Percentiles rank a stretch among this genome's conserved stretches.
phyloP scores from a whole-genome alignment of 345 rosid species.

The Hypericum perforatum region DNA sequence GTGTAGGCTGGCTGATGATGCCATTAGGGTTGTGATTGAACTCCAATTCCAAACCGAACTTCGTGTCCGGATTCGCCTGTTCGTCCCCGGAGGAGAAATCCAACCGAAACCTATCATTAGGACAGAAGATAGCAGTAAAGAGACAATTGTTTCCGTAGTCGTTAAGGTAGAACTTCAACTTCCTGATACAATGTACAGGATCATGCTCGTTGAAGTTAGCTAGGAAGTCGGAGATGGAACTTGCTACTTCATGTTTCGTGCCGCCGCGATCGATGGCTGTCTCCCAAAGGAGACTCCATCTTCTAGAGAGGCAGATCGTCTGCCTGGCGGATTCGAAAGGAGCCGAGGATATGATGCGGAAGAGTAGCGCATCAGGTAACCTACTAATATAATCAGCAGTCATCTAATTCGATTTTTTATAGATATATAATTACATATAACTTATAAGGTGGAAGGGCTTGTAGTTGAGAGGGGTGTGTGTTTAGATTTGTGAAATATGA shows the following conservation, averaged over 20 bases:
- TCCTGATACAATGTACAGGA: conserved; percentile 37
- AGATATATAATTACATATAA: too few species aligned
- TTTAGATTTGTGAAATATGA: too few species aligned
- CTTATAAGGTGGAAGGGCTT: too few species aligned
- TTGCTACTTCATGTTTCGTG: conserved; percentile 24
- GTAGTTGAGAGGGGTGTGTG: too few species aligned
- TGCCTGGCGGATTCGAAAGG: conserved; percentile 57
- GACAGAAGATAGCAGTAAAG: conserved; percentile 35
- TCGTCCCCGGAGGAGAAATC: conserved; percentile 22
- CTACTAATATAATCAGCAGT: conserved; percentile 32
- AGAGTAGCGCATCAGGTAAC: conserved; percentile 51
- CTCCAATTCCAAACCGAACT: conserved; percentile 31
- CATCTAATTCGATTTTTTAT: not conserved
- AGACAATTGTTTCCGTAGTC: conserved; percentile 16
- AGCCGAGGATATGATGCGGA: conserved; percentile 37
- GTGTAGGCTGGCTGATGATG: conserved; percentile 14
- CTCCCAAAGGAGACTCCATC: conserved; percentile 45
- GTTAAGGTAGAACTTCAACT: conserved; percentile 27
- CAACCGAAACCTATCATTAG: conserved; percentile 29
- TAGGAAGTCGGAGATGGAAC: conserved; percentile 31
- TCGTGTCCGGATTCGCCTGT: conserved; percentile 12
- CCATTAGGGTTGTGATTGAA: conserved; percentile 18
- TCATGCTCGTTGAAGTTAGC: conserved; percentile 32
- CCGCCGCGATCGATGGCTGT: conserved; percentile 35
- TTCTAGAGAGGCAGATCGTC: conserved; percentile 35